Evolutionary conservation across 1,284 basidiomycete genomes (phyloP).

Genomic region (Cryptococcus depauperatus): DNA sequence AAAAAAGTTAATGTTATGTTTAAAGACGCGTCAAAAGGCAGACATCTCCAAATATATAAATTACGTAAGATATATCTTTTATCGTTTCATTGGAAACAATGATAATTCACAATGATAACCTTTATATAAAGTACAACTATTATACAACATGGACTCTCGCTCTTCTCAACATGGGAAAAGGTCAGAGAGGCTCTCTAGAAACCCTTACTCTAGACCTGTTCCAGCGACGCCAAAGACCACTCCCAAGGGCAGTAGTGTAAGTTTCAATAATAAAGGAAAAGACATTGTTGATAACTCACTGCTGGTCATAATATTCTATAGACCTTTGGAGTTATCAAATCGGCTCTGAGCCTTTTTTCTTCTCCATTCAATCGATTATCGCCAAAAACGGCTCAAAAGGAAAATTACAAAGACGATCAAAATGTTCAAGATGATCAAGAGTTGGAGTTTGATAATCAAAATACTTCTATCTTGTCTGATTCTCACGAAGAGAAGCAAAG

Average conservation of each 20-base stretch:
- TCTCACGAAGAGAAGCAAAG: slow-evolving; percentile 33
- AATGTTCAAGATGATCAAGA: slow-evolving; percentile 22
- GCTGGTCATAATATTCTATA: slow-evolving; percentile 5
- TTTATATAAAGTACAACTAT: not conserved
- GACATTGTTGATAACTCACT: too few relatives aligned
- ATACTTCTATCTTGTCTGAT: slow-evolving; percentile 23
- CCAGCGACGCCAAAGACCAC: slow-evolving; percentile 11
- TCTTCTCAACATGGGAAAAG: slow-evolving; percentile 28
- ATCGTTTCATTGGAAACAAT: too few relatives aligned
- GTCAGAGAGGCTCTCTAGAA: slow-evolving; percentile 21
- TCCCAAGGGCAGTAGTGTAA: slow-evolving; percentile 10
- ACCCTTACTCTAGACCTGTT: slow-evolving; percentile 26
- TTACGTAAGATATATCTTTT: not conserved
- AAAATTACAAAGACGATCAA: slow-evolving; percentile 34
- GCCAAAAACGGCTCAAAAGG: slow-evolving; percentile 36
- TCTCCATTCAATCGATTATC: slow-evolving; percentile 20
- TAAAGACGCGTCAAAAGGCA: too few relatives aligned
- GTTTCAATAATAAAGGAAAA: not conserved
- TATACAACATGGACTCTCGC: slow-evolving; percentile 24
- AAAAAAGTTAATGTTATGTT: too few relatives aligned
- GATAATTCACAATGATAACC: too few relatives aligned
- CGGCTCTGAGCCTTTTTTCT: slow-evolving; percentile 20
- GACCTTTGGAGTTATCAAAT: slow-evolving; percentile 17
- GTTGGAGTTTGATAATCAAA: too few relatives aligned
- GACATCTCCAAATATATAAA: not conserved